Evolutionary conservation across 805 yeast species (phyloP).

Genomic region (Pichia sporocuriosa): DNA sequence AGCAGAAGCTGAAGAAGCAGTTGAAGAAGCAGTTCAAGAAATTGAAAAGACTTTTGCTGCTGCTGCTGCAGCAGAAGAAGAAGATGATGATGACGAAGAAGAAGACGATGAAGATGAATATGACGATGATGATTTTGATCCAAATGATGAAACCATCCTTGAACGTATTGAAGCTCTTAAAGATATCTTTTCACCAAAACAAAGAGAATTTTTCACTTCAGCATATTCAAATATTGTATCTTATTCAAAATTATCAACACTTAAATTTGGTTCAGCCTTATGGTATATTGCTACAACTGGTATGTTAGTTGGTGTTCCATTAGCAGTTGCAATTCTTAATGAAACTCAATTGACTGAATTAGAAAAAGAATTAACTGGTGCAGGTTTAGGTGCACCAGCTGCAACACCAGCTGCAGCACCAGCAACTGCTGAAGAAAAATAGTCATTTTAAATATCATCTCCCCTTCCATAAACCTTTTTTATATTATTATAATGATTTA

Average conservation of each 20-base stretch:
- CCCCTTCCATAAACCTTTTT: not conserved
- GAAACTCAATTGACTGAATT: constrained; percentile 92
- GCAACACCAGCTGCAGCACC: constrained; percentile 12
- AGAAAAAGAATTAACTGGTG: constrained; percentile 70
- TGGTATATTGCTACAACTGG: constrained; percentile 85
- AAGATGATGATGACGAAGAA: constrained; percentile 31
- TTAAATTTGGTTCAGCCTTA: constrained; percentile 65
- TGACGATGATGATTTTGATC: constrained; percentile 69
- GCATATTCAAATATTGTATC: constrained; percentile 29
- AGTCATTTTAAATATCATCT: not conserved
- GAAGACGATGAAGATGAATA: constrained; percentile 45
- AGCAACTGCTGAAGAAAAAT: constrained; percentile 12
- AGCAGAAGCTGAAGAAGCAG: constrained; percentile 22
- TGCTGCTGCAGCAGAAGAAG: constrained; percentile 17
- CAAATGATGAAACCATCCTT: constrained; percentile 64
- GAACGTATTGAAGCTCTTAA: constrained; percentile 89
- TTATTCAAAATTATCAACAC: constrained; percentile 40
- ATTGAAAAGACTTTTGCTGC: constrained; percentile 23
- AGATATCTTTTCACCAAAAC: constrained; percentile 85
- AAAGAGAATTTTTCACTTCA: constrained; percentile 46
- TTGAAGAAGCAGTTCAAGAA: constrained; percentile 31
- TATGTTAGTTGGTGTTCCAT: constrained; percentile 85
- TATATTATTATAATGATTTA: not conserved
- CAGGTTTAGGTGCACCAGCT: constrained; percentile 12
- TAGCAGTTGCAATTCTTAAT: constrained; percentile 78